Conservation (phyloP, 768 basidiomycete genomes). For the Suillus spraguei region DNA sequence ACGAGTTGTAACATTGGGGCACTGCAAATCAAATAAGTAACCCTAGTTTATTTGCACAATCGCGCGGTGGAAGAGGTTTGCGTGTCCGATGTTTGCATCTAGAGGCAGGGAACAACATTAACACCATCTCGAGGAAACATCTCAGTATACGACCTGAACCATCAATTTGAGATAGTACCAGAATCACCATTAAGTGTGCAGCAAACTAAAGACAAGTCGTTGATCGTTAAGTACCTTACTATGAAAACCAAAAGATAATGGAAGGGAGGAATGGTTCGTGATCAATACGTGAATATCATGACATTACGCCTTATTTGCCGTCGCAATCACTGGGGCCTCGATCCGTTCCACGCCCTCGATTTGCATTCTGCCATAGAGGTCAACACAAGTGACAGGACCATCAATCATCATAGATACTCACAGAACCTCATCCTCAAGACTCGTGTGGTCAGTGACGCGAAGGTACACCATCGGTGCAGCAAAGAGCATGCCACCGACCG, state of each 20-base stretch:
- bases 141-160: neutral
- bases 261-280: neutral
- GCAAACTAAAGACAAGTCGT: neutral
- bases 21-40: neutral
- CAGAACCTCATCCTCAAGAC: constrained; percentile 53
- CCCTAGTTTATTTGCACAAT: neutral
- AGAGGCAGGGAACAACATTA: neutral
- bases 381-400: neutral
- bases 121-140: neutral
- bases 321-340: constrained; percentile 1
- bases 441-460: constrained; percentile 63
- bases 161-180: neutral
- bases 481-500: constrained; percentile 64
- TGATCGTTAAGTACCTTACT: neutral
- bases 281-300: neutral
- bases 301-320: neutral
- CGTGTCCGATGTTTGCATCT: neutral
- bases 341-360: constrained; percentile 10
- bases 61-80: neutral
- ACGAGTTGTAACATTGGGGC: neutral
- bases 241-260: neutral
- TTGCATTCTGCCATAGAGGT: constrained; percentile 6
- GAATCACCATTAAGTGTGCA: neutral
- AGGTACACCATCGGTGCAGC: constrained; percentile 74
- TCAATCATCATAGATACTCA: constrained; percentile 31